phyloP scores from a whole-genome alignment of 768 basidiomycete genomes.

The Mycena capillaripes region DNA sequence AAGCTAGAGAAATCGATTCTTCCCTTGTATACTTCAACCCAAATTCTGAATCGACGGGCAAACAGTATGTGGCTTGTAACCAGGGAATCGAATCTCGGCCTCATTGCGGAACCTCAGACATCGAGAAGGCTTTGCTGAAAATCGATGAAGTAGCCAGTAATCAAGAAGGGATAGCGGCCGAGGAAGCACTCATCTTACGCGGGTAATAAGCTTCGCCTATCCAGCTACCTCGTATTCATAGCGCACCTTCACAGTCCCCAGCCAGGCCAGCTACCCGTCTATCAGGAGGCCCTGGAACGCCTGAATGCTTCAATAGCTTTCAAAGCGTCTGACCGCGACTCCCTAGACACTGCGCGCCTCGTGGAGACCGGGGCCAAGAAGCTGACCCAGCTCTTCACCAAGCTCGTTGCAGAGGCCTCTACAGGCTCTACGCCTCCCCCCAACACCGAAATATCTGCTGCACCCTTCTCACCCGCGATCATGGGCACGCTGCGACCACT shows the following conservation, averaged over 20 bases:
- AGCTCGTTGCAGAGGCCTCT: conserved; percentile 88
- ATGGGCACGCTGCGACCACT: conserved; percentile 71
- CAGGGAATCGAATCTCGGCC: not conserved
- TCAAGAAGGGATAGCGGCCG: conserved; percentile 80
- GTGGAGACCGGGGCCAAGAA: conserved; percentile 90
- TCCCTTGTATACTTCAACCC: conserved; percentile 85
- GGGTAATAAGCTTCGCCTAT: conserved; percentile 68
- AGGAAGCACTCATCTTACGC: conserved; percentile 83
- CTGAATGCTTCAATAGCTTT: conserved; percentile 62
- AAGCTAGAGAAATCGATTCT: conserved; percentile 89
- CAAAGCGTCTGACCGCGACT: conserved; percentile 41
- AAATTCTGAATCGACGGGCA: conserved; percentile 78
- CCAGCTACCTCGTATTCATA: not conserved
- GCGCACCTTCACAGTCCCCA: conserved; percentile 68
- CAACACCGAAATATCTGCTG: conserved; percentile 66
- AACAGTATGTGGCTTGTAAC: conserved; percentile 66
- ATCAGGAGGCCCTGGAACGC: conserved; percentile 81
- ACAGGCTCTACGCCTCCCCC: conserved; percentile 79
- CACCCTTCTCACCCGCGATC: conserved; percentile 68
- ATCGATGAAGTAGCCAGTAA: conserved; percentile 85
- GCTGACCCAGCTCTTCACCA: conserved; percentile 86
- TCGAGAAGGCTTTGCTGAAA: conserved; percentile 82
- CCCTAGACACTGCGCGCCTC: conserved; percentile 65
- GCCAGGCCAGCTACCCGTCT: conserved; percentile 71
- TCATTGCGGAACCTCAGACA: conserved; percentile 62